phyloP scores from a whole-genome alignment of 768 basidiomycete species.

The Termitomyces titanicus region DNA sequence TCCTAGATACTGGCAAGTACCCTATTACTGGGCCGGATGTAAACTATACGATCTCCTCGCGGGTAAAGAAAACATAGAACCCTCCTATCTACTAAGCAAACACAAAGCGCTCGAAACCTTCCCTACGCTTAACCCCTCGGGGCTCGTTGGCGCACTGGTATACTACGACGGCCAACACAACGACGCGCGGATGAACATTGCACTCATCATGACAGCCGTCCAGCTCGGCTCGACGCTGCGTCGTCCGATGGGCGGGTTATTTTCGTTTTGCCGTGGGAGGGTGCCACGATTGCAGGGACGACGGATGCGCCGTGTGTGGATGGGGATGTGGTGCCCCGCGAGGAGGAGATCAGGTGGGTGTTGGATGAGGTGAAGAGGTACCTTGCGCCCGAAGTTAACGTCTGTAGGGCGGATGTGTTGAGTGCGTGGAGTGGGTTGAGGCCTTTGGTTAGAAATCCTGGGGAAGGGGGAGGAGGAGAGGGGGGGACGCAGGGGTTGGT shows the following conservation, averaged over 20 bases:
- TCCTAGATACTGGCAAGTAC: conserved; percentile 90
- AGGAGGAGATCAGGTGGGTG: conserved; percentile 97
- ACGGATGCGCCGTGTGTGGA: conserved; percentile 81
- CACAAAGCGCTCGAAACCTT: conserved; percentile 92
- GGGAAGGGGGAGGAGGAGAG: conserved; percentile 22
- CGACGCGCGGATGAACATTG: conserved; percentile 97
- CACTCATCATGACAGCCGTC: conserved; percentile 91
- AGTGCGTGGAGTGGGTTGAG: conserved; percentile 93
- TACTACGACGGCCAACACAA: conserved; percentile 99
- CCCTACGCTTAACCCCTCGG: conserved; percentile 92
- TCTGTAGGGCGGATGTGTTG: conserved; percentile 90
- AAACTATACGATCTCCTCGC: conserved; percentile 96
- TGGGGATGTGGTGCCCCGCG: conserved; percentile 68
- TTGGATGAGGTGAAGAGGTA: conserved; percentile 90
- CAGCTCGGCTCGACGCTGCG: too few species aligned
- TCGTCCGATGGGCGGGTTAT: conserved; percentile 97
- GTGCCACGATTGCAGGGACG: conserved; percentile 95
- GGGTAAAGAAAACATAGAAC: conserved; percentile 95
- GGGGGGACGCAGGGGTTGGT: conserved; percentile 83
- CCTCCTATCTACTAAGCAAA: conserved; percentile 92
- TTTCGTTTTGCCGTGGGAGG: conserved; percentile 99
- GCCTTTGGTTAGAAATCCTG: conserved; percentile 88
- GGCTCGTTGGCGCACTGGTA: conserved; percentile 90
- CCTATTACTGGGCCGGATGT: conserved; percentile 93
- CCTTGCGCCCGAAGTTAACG: conserved; percentile 88